Evolutionary conservation across 352 stramenopile species (phyloP).

Genomic region (Globisporangium carolinianum): DNA sequence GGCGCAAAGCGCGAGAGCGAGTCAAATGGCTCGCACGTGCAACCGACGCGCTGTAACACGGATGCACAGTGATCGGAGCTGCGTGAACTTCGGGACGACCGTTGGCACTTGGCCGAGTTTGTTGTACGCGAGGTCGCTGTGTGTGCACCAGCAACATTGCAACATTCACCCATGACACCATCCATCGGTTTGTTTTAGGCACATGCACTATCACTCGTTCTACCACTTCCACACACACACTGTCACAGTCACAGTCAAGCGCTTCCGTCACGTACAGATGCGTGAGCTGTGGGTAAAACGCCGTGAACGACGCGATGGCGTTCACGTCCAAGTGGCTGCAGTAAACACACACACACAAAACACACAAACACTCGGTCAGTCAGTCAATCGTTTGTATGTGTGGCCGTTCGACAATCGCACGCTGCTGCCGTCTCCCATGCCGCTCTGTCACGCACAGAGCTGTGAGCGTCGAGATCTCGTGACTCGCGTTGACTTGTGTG

Average conservation of each 20-base stretch:
- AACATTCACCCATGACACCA: neutral
- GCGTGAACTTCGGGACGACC: neutral
- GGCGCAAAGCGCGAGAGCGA: neutral
- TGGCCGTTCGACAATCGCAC: neutral
- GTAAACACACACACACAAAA: no score
- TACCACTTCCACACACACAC: no score
- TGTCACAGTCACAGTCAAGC: no score
- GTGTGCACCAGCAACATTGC: no score
- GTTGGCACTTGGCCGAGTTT: neutral
- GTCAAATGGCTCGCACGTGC: no score
- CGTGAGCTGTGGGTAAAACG: neutral
- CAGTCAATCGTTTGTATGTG: no score
- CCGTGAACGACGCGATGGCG: neutral
- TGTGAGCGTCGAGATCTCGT: slow-evolving; percentile 1
- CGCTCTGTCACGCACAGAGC: neutral
- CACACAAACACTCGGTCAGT: no score
- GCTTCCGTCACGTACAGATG: slow-evolving; percentile 2
- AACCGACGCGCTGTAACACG: neutral
- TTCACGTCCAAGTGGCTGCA: no score
- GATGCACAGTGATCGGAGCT: slow-evolving; percentile 1
- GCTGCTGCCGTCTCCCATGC: no score
- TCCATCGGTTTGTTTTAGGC: neutral
- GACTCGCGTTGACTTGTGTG: neutral
- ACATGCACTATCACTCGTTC: no score
- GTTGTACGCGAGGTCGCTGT: slow-evolving; percentile 6